Base-by-base conservation (phyloP, 208 protist genomes). In the Leishmania tarentolae region DNA sequence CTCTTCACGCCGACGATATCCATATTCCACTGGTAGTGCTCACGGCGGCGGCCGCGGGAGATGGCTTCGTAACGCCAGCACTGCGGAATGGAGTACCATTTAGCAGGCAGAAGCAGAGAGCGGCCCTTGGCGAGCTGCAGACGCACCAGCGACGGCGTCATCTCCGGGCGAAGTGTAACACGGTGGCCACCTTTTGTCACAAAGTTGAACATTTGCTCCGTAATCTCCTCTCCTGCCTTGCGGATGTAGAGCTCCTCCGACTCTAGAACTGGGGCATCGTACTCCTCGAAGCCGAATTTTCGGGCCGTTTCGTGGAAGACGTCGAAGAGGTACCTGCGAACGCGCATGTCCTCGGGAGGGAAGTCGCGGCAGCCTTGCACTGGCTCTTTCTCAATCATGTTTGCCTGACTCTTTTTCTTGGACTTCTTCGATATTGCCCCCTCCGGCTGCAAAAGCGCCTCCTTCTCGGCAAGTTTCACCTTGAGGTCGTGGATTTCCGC, bases 21-120 rank as follows among this genome's bases (percentile, higher is more conserved):
- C 96, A 99, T 99, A 85, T 99, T 99, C 96, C 97, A 99, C 88
- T 99, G 98, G 86, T 98, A 99, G 89, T 99, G 98, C 86, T 99
- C 98, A 47, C 98, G 91, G 50, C 96, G 92, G 47, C 98, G 95
- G 40, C 97, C 98, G 61, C 97, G 94, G 61, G 97, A 98, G 81
- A 98, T 98, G 73, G 95, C 87, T 91, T 99, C 98, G 82, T 98
- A 98, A 73, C 98, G 95, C 98, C 97, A 99, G 89, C 98, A 99
- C 87, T 99, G 98, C 79, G 97, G 96, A 73, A 99, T 97, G 61
- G 91, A 93, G 90, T 98, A 99, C 98, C 98, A 99, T 87, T 99
- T 99, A 68, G 97, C 91, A 17, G 98, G 97, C 35, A 99, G 83
- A 21, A 98, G 81, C 19, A 98, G 88, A 4, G 95, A 87, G 61